Conservation (phyloP, 495 filamentous ascomycete species). For the Podospora pseudopauciseta region DNA sequence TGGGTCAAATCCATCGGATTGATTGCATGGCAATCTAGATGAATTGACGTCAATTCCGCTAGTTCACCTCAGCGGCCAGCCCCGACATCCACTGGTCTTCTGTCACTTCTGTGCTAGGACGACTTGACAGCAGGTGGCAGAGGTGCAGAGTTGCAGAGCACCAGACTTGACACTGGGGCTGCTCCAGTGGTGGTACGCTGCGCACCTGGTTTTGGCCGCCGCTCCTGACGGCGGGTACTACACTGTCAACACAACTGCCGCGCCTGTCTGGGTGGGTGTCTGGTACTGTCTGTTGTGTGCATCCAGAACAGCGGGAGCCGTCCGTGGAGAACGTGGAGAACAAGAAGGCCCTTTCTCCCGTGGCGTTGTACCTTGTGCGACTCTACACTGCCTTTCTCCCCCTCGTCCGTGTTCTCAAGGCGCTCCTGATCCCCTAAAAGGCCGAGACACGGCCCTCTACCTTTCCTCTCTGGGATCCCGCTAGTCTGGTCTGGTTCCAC, state of each 20-base stretch:
- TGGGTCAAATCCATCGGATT: conserved; percentile 28
- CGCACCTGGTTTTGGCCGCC: conserved; percentile 28
- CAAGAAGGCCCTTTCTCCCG: conserved; percentile 25
- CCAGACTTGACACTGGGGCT: conserved; percentile 5
- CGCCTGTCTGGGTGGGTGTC: conserved; percentile 7
- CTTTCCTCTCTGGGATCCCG: conserved; percentile 27
- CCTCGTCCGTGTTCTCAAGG: conserved; percentile 11
- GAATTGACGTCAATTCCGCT: conserved; percentile 36
- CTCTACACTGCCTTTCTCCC: not conserved
- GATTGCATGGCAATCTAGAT: conserved; percentile 36
- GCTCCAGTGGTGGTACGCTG: conserved; percentile 1
- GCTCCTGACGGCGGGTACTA: conserved; percentile 25
- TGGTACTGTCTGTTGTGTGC: conserved; percentile 14
- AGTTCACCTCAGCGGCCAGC: conserved; percentile 20
- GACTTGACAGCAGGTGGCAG: conserved; percentile 13
- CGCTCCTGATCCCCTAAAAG: conserved; percentile 23
- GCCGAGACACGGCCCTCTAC: conserved; percentile 20
- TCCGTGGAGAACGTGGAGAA: conserved; percentile 26
- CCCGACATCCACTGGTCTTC: conserved; percentile 8
- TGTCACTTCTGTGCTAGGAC: not conserved
- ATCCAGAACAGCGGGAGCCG: conserved; percentile 22
- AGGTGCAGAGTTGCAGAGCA: conserved; percentile 21
- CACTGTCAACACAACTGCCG: conserved; percentile 30
- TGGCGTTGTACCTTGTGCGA: conserved; percentile 15
- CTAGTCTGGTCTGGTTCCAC: conserved; percentile 34